Evolutionary conservation across 768 basidiomycete genomes (phyloP).

Genomic region (Leccinum longicurvipes): DNA sequence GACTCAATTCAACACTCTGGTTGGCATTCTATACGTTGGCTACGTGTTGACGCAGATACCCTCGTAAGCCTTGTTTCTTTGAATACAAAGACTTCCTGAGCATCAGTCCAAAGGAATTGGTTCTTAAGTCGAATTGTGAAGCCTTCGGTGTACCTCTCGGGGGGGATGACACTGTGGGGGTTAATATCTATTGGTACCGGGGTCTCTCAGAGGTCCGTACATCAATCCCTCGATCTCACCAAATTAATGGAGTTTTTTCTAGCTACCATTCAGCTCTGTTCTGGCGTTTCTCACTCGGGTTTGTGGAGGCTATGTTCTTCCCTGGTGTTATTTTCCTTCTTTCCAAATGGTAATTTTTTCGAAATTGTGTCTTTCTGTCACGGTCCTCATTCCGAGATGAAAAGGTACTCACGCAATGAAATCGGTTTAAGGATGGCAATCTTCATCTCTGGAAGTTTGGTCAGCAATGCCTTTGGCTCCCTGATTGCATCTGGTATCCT

Average conservation of each 20-base stretch:
- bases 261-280: slow-evolving; percentile 59
- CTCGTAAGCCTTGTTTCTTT: slow-evolving; percentile 43
- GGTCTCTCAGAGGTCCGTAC: slow-evolving; percentile 31
- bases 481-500: slow-evolving; percentile 77
- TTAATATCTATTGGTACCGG: slow-evolving; percentile 53
- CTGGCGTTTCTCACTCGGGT: slow-evolving; percentile 78
- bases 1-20: slow-evolving; percentile 60
- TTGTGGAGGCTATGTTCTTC: slow-evolving; percentile 66
- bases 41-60: slow-evolving; percentile 76
- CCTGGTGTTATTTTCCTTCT: slow-evolving; percentile 65
- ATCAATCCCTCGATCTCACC: neutral
- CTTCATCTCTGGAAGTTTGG: slow-evolving; percentile 65
- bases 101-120: slow-evolving; percentile 49
- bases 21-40: slow-evolving; percentile 65
- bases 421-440: slow-evolving; percentile 65
- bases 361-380: neutral
- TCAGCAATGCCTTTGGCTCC: slow-evolving; percentile 79
- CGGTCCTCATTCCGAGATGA: neutral
- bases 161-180: slow-evolving; percentile 69
- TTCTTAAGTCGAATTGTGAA: slow-evolving; percentile 59
- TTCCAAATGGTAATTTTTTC: slow-evolving; percentile 51
- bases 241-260: neutral
- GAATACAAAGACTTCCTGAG: neutral
- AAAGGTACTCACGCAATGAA: slow-evolving; percentile 58
- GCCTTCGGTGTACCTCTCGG: slow-evolving; percentile 64